A percentile compares a stretch with the other conserved stretches of the same genome.
Evolutionary conservation across 352 stramenopile genomes (phyloP).

Genomic region (Pythium brachiatum): DNA sequence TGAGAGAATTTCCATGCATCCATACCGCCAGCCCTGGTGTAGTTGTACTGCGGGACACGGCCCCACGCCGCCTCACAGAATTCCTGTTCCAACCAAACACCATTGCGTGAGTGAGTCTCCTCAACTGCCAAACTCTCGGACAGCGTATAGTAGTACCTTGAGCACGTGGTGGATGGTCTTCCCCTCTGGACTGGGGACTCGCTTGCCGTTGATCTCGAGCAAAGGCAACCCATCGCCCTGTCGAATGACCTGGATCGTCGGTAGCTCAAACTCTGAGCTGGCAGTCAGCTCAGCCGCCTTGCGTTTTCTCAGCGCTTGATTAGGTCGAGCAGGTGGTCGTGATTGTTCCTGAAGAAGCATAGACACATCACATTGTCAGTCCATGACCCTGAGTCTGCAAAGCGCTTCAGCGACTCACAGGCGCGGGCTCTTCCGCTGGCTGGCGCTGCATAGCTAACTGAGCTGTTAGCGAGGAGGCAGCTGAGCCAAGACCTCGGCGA

Average conservation of each 20-base stretch:
- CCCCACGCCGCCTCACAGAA: conserved; percentile 17
- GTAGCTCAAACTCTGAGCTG: neutral
- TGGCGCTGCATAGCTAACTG: neutral
- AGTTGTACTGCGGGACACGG: conserved; percentile 25
- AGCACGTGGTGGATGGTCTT: conserved; percentile 25
- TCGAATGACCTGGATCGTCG: neutral
- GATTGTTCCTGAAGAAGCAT: neutral
- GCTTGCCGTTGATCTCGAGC: conserved; percentile 24
- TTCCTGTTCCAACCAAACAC: conserved; percentile 18
- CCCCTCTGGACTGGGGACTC: conserved; percentile 19
- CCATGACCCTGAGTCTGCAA: neutral
- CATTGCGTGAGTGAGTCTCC: neutral
- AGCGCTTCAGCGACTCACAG: neutral
- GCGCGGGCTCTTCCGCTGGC: conserved; percentile 1
- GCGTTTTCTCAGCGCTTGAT: conserved; percentile 7
- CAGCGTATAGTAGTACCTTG: too few relatives aligned
- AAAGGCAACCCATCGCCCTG: conserved; percentile 1
- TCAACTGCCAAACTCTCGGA: too few relatives aligned
- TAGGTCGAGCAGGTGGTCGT: neutral
- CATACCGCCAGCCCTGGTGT: conserved; percentile 24
- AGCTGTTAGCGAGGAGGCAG: neutral
- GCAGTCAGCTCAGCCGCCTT: conserved; percentile 1
- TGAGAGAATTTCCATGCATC: neutral
- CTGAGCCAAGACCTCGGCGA: neutral
- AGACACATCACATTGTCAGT: neutral